These are phyloP conservation scores for Talaromyces islandicus DNA, from an alignment of 2,329 filamentous ascomycete genomes.

Conservation along the genomic window DNA sequence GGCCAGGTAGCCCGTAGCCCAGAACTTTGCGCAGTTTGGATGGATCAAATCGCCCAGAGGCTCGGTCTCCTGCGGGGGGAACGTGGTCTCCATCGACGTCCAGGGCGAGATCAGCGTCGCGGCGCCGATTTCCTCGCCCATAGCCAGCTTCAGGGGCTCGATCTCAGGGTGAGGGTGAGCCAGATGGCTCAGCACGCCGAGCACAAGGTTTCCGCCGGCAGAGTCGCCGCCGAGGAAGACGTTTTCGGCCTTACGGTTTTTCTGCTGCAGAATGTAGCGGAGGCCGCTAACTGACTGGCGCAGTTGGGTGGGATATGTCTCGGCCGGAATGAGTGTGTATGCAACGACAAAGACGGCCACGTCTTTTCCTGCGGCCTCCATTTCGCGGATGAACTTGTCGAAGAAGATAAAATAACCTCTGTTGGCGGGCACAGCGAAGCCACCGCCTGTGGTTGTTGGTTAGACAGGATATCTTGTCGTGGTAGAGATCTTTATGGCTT, in stretches of 20 bases:
- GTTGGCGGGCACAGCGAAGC: constrained; percentile 47
- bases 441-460: constrained; percentile 41
- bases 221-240: constrained; percentile 41
- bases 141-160: constrained; percentile 31
- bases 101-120: constrained; percentile 54
- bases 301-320: constrained; percentile 39
- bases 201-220: constrained; percentile 38
- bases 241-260: constrained; percentile 25
- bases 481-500: neutral
- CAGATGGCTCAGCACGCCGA: constrained; percentile 34
- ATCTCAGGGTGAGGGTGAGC: constrained; percentile 53
- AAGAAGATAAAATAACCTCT: constrained; percentile 47
- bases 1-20: constrained; percentile 46
- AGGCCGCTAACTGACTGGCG: constrained; percentile 35
- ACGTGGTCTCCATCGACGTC: constrained; percentile 46
- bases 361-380: constrained; percentile 37
- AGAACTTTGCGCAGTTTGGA: constrained; percentile 34
- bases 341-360: constrained; percentile 49
- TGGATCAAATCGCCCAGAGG: constrained; percentile 46
- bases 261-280: constrained; percentile 31
- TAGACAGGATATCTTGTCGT: neutral
- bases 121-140: constrained; percentile 39
- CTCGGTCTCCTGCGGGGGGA: constrained; percentile 42
- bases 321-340: constrained; percentile 51
- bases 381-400: constrained; percentile 36